phyloP scores from a whole-genome alignment of 345 rosid genomes.

The Capsella bursapastoris region DNA sequence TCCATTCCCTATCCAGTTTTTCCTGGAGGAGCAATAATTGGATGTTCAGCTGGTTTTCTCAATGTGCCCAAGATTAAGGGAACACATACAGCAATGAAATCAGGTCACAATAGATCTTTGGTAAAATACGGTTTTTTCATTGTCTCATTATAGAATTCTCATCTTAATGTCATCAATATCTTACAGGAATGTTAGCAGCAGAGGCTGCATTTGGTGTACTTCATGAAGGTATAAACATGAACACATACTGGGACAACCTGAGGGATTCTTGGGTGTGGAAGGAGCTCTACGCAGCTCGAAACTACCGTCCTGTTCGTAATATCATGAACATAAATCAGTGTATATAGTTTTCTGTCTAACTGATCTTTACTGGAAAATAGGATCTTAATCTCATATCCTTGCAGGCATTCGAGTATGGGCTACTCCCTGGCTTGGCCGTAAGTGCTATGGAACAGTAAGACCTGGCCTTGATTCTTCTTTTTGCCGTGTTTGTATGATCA shows the following conservation, averaged over 20 bases:
- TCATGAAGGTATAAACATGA: constrained; percentile 62
- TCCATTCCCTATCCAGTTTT: constrained; percentile 98
- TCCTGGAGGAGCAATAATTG: constrained; percentile 95
- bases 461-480: constrained; percentile 24
- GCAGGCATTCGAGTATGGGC: constrained; percentile 90
- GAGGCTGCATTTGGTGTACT: constrained; percentile 81
- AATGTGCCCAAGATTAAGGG: constrained; percentile 99
- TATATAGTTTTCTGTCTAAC: neutral
- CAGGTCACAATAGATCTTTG: constrained; percentile 56
- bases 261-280: constrained; percentile 91
- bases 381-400: constrained; percentile 30
- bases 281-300: constrained; percentile 77
- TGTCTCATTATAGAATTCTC: neutral
- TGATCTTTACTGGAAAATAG: constrained; percentile 37
- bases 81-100: constrained; percentile 98
- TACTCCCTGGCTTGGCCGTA: constrained; percentile 82
- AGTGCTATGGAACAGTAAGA: constrained; percentile 87
- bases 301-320: constrained; percentile 85
- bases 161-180: constrained; percentile 28
- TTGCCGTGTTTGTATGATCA: constrained; percentile 9
- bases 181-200: constrained; percentile 93
- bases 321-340: constrained; percentile 6
- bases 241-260: constrained; percentile 72
- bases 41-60: constrained; percentile 96
- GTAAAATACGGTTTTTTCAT: neutral